Percentiles rank a stretch among this genome's conserved stretches.
Conservation (phyloP, 305 asterid species). For the Rubia tinctorum region DNA sequence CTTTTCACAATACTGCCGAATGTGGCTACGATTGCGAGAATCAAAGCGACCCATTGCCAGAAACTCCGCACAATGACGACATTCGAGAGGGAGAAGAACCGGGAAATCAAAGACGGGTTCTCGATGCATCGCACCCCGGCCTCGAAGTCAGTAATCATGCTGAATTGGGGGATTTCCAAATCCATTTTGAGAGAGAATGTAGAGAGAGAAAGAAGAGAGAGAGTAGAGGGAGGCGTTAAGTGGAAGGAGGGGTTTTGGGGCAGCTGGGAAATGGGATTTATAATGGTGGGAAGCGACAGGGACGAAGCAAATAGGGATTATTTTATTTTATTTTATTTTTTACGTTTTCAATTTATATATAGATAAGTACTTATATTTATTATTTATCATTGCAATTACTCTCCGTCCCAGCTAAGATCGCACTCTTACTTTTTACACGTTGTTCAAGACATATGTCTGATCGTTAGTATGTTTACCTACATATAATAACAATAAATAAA, state of each 20-base stretch:
- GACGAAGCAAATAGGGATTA: neutral
- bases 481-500: no score
- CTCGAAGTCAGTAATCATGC: constrained; percentile 59
- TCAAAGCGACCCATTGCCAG: constrained; percentile 89
- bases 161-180: constrained; percentile 50
- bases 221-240: constrained; percentile 12
- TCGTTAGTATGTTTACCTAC: no score
- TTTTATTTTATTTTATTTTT: neutral
- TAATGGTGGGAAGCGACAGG: constrained; percentile 7
- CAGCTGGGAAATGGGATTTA: constrained; percentile 12
- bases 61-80: constrained; percentile 36
- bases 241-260: constrained; percentile 22
- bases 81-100: constrained; percentile 37
- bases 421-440: no score
- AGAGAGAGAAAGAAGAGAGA: constrained; percentile 4
- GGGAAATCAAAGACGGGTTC: constrained; percentile 50
- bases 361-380: no score
- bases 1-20: constrained; percentile 54
- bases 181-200: constrained; percentile 35
- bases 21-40: constrained; percentile 68
- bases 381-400: no score
- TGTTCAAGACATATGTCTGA: no score
- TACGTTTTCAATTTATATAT: neutral
- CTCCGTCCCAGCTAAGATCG: no score
- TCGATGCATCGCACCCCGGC: constrained; percentile 78